Percentiles rank a stretch among this genome's conserved stretches.
Conservation (phyloP, 2,329 filamentous ascomycete genomes). For the Colletotrichum nymphaeae region DNA sequence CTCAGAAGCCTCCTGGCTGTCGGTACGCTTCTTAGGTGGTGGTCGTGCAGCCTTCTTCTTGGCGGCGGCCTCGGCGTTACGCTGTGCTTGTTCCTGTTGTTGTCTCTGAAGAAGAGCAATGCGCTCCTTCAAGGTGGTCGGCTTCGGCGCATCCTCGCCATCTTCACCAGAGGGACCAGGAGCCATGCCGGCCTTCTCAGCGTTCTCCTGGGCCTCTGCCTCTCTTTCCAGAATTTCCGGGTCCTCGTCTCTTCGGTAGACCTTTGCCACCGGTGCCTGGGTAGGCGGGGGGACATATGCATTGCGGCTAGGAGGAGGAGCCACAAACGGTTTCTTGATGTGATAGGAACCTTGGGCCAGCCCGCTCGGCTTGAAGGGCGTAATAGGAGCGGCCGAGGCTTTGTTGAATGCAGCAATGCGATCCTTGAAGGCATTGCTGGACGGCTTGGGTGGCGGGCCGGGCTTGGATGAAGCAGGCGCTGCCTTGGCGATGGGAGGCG, state of each 20-base stretch:
- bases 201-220: conserved; percentile 73
- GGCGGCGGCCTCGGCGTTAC: conserved; percentile 80
- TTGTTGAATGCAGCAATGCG: conserved; percentile 98
- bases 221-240: conserved; percentile 75
- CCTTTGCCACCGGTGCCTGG: conserved; percentile 76
- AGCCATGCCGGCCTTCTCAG: conserved; percentile 75
- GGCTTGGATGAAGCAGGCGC: conserved; percentile 51
- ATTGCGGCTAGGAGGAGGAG: conserved; percentile 92
- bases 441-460: conserved; percentile 80
- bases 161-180: conserved; percentile 58
- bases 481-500: conserved; percentile 54
- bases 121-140: conserved; percentile 91
- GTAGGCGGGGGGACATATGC: conserved; percentile 85
- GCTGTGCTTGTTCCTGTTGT: conserved; percentile 87
- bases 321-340: conserved; percentile 97
- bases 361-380: conserved; percentile 87
- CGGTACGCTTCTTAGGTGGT: conserved; percentile 74
- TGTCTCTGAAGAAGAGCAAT: conserved; percentile 95
- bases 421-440: conserved; percentile 85
- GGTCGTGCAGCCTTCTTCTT: conserved; percentile 87
- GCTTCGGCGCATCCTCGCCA: conserved; percentile 84
- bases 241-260: conserved; percentile 91
- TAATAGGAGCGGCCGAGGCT: conserved; percentile 82
- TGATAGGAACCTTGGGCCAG: conserved; percentile 74
- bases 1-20: conserved; percentile 55